A percentile compares a stretch with the other conserved stretches of the same genome.
Conservation (phyloP, 768 basidiomycete genomes). For the Amanita subjunquillea region DNA sequence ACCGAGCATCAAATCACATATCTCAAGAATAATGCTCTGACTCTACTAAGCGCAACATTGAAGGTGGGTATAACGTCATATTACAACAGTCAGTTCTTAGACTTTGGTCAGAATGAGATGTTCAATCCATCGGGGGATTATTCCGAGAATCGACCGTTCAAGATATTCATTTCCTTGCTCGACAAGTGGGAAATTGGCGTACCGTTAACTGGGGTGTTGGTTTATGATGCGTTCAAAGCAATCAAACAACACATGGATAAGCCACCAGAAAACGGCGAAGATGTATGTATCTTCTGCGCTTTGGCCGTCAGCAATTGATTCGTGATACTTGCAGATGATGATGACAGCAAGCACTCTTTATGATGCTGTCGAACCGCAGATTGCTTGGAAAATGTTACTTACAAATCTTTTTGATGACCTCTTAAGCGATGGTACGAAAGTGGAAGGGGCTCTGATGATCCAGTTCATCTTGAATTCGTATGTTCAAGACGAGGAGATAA, state of each 20-base stretch:
- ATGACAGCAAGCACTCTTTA: conserved; percentile 85
- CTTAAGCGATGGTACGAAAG: conserved; percentile 24
- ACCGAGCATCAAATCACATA: conserved; percentile 66
- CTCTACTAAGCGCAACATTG: conserved; percentile 59
- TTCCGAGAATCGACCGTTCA: conserved; percentile 80
- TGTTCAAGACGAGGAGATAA: conserved; percentile 84
- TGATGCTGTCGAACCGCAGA: conserved; percentile 84
- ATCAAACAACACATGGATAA: conserved; percentile 47
- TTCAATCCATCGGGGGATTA: conserved; percentile 60
- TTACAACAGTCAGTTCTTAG: background rate
- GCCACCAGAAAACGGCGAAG: conserved; percentile 44
- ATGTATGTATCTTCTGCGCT: conserved; percentile 29
- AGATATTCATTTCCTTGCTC: conserved; percentile 87
- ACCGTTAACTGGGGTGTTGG: conserved; percentile 64
- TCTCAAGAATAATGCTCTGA: conserved; percentile 60
- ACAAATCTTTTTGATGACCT: conserved; percentile 46
- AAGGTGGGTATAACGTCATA: conserved; percentile 30
- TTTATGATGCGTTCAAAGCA: conserved; percentile 72
- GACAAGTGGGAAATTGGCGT: conserved; percentile 97
- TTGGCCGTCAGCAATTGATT: background rate
- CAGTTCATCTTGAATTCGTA: conserved; percentile 68
- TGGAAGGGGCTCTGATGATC: conserved; percentile 56
- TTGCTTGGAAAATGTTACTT: conserved; percentile 78
- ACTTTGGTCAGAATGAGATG: conserved; percentile 58
- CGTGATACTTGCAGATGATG: conserved; percentile 34